Percentiles rank a stretch among this genome's conserved stretches.
Conservation (phyloP, 2,329 filamentous ascomycete genomes). For the Sclerotinia glacialis region DNA sequence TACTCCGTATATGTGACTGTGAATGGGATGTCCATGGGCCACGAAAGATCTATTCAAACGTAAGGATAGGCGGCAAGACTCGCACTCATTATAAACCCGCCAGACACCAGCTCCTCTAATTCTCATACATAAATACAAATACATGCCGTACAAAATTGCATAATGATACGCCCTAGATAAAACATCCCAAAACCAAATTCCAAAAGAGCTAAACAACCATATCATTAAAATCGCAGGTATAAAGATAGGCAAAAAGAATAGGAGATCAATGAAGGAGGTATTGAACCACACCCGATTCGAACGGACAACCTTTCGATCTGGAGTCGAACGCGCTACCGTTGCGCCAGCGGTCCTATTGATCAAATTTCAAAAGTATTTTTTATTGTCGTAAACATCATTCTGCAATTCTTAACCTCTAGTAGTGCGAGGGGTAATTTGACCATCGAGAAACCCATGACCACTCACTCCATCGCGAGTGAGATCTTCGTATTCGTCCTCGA, state of each 20-base stretch:
- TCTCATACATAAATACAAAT: neutral
- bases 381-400: neutral
- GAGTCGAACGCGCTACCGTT: conserved; percentile 35
- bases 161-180: neutral
- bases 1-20: too few relatives aligned
- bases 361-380: rapidly evolving
- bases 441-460: neutral
- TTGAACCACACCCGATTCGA: conserved; percentile 37
- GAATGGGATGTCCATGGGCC: too few relatives aligned
- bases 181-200: too few relatives aligned
- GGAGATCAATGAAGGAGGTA: conserved; percentile 20
- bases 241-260: neutral
- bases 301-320: conserved; percentile 39
- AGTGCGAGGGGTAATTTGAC: conserved; percentile 14
- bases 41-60: too few relatives aligned
- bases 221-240: neutral
- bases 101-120: neutral
- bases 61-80: neutral
- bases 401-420: neutral
- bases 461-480: conserved; percentile 6
- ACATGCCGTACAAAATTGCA: neutral
- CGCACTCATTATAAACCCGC: neutral
- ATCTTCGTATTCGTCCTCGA: conserved; percentile 25
- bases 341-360: conserved; percentile 23
- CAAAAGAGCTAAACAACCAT: neutral